A percentile compares a stretch with the other conserved stretches of the same genome.
These are phyloP conservation scores for Dacryopinax spathularia DNA, from an alignment of 768 basidiomycete genomes.

Conservation along the genomic window DNA sequence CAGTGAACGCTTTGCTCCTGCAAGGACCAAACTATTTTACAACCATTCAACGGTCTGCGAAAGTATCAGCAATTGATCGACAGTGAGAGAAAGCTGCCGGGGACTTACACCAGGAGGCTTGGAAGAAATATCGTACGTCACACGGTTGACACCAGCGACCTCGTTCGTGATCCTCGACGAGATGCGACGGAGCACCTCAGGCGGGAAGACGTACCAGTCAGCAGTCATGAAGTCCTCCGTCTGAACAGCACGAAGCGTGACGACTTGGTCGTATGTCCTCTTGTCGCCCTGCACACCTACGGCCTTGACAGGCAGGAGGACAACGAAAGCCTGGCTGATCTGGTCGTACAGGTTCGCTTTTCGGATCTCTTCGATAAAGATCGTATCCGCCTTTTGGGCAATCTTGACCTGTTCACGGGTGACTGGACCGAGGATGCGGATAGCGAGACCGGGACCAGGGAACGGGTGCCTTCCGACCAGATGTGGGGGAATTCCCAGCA, in stretches of 20 bases:
- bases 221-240: constrained; percentile 99
- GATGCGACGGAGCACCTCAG: constrained; percentile 74
- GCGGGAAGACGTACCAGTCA: constrained; percentile 93
- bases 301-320: constrained; percentile 86
- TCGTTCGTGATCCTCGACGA: constrained; percentile 97
- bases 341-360: constrained; percentile 82
- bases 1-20: background rate
- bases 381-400: constrained; percentile 79
- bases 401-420: constrained; percentile 85
- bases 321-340: constrained; percentile 93
- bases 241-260: constrained; percentile 85
- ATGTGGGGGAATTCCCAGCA: constrained; percentile 80
- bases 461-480: constrained; percentile 96
- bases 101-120: constrained; percentile 80
- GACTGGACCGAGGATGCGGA: constrained; percentile 92
- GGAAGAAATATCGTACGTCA: constrained; percentile 91
- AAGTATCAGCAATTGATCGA: constrained; percentile 1
- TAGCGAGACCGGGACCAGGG: constrained; percentile 95
- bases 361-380: constrained; percentile 97
- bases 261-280: constrained; percentile 95
- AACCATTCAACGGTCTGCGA: constrained; percentile 25
- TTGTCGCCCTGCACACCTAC: constrained; percentile 97
- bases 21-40: constrained; percentile 5
- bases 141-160: constrained; percentile 87
- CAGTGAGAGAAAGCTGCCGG: constrained; percentile 10